Evolutionary conservation across 495 filamentous ascomycete genomes (phyloP).

Genomic region (Hyaloscypha bicolor): DNA sequence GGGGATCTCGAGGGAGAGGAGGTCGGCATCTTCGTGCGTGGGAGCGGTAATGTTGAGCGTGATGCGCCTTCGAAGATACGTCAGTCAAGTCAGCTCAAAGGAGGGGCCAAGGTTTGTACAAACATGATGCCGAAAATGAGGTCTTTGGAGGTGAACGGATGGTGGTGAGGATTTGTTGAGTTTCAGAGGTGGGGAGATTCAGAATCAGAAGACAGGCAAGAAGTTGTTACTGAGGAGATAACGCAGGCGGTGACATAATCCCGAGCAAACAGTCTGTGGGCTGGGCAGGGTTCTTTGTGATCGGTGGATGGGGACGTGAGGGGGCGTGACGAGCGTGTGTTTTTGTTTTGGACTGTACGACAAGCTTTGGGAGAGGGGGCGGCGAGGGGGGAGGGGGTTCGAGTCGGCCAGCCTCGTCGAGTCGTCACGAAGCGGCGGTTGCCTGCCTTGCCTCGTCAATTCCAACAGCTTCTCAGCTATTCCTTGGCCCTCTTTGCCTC

Average conservation of each 20-base stretch:
- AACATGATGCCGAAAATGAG: conserved; percentile 24
- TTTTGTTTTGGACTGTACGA: not conserved
- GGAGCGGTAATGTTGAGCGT: conserved; percentile 83
- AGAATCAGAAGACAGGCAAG: not conserved
- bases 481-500: not conserved
- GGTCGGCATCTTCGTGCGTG: conserved; percentile 68
- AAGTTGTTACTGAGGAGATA: not conserved
- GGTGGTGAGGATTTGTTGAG: conserved; percentile 3
- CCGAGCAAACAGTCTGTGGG: not conserved
- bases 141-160: conserved; percentile 22
- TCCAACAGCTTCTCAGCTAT: not conserved
- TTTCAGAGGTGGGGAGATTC: conserved; percentile 3
- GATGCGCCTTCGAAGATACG: conserved; percentile 63
- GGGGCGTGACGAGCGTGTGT: not conserved
- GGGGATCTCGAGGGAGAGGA: conserved; percentile 82
- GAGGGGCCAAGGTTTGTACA: conserved; percentile 8
- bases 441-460: not conserved
- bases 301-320: not conserved
- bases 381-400: not conserved
- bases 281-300: not conserved
- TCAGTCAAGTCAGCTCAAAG: conserved; percentile 13
- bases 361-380: not conserved
- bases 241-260: conserved; percentile 8
- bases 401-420: not conserved
- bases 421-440: not conserved